phyloP scores from a whole-genome alignment of 2,329 filamentous ascomycete species.

The Stenocarpella maydis region DNA sequence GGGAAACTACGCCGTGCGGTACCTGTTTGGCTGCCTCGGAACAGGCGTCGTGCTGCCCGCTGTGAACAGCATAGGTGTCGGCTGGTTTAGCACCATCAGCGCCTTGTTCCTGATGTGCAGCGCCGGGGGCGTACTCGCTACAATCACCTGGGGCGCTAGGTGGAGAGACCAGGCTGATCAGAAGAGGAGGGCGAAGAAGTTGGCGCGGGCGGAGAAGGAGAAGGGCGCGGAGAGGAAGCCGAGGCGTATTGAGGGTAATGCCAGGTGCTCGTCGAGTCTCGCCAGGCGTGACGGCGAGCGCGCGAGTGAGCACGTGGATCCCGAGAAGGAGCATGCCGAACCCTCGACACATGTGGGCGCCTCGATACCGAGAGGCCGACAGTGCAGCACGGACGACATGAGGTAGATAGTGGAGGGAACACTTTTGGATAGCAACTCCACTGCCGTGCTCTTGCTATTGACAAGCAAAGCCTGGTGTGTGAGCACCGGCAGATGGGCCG shows the following conservation, averaged over 20 bases:
- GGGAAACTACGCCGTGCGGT: constrained; percentile 81
- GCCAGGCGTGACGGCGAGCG: neutral
- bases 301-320: neutral
- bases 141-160: constrained; percentile 56
- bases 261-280: neutral
- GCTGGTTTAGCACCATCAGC: constrained; percentile 81
- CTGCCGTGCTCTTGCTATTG: neutral
- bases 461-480: neutral
- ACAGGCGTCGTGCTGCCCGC: constrained; percentile 78
- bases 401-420: neutral
- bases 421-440: neutral
- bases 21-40: constrained; percentile 75
- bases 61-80: constrained; percentile 77
- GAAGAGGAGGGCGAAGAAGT: constrained; percentile 50
- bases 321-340: neutral
- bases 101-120: constrained; percentile 62
- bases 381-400: neutral
- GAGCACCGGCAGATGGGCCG: neutral
- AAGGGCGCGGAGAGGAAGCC: neutral
- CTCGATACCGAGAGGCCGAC: neutral
- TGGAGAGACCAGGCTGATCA: constrained; percentile 65
- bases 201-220: constrained; percentile 33
- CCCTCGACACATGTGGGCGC: neutral
- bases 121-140: constrained; percentile 55
- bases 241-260: neutral